These are phyloP conservation scores for Hondaea fermentalgiana DNA, from an alignment of 108 stramenopile species.

Conservation along the genomic window DNA sequence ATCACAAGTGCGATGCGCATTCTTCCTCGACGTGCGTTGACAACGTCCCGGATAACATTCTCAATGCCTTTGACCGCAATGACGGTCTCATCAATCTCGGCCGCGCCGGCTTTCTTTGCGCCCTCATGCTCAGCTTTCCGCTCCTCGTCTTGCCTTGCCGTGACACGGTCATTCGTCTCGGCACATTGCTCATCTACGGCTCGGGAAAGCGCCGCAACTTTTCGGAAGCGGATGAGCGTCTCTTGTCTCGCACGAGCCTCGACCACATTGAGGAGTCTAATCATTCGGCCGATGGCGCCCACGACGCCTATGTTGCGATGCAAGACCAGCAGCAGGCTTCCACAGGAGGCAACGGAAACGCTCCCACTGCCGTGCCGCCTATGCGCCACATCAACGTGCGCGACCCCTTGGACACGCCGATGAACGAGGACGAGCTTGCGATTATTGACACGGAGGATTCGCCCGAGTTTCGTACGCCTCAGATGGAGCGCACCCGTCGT, in stretches of 20 bases:
- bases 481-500: neutral
- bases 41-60: neutral
- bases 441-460: neutral
- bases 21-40: neutral
- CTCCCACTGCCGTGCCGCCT: neutral
- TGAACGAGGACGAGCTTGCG: neutral
- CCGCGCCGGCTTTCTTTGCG: neutral
- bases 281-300: neutral
- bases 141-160: conserved; percentile 2
- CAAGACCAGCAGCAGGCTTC: too few relatives aligned
- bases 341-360: too few relatives aligned
- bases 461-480: neutral
- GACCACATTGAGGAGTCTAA: too few relatives aligned
- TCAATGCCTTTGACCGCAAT: neutral
- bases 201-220: neutral
- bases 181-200: neutral
- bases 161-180: neutral
- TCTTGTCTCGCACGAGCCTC: neutral
- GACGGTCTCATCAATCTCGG: neutral
- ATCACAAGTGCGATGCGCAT: neutral
- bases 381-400: neutral
- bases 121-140: neutral
- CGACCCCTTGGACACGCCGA: neutral
- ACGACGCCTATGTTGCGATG: neutral
- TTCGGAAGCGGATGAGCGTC: neutral